phyloP scores from a whole-genome alignment of 345 rosid species.

The Eucalyptus dawsonii region DNA sequence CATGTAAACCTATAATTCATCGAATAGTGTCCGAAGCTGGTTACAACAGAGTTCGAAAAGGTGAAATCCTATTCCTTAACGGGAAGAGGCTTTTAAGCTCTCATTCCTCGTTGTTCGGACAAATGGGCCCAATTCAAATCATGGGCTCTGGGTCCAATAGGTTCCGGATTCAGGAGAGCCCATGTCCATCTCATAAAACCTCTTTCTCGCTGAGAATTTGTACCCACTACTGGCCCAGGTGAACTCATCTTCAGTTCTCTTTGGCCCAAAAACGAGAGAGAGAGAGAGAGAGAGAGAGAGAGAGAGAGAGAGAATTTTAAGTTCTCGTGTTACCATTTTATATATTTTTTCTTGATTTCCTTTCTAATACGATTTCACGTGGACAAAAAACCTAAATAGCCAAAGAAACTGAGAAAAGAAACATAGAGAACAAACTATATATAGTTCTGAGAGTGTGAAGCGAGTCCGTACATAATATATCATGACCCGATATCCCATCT shows the following conservation, averaged over 20 bases:
- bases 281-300: neutral
- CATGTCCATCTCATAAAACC: neutral
- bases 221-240: neutral
- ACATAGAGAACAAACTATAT: neutral
- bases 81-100: neutral
- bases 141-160: neutral
- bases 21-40: rapidly evolving
- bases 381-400: neutral
- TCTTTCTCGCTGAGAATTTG: neutral
- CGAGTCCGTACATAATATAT: rapidly evolving
- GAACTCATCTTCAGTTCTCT: neutral
- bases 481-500: neutral
- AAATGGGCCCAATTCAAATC: neutral
- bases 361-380: neutral
- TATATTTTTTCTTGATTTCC: neutral
- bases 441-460: neutral
- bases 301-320: neutral
- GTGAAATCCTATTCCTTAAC: neutral
- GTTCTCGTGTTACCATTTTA: neutral
- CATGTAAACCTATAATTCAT: neutral
- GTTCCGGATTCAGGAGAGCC: neutral
- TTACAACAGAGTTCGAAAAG: too few species aligned
- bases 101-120: rapidly evolving
- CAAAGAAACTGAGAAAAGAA: neutral
- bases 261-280: neutral